phyloP scores from a whole-genome alignment of 306 rosid genomes.

The Potentilla sterilis region DNA sequence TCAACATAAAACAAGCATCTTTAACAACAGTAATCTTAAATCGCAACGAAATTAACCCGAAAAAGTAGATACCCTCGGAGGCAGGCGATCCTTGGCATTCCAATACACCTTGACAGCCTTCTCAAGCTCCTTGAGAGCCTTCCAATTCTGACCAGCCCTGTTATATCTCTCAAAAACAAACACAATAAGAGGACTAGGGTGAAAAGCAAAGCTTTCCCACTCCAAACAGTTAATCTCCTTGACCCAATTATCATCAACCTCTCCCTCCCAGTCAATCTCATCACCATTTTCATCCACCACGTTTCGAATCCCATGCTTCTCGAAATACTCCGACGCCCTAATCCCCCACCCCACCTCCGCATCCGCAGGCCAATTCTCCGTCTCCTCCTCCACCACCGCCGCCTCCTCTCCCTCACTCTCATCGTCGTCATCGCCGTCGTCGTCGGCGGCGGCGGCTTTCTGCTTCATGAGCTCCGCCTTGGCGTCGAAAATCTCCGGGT shows the following conservation, averaged over 20 bases:
- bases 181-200: slow-evolving; percentile 89
- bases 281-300: slow-evolving; percentile 73
- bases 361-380: slow-evolving; percentile 79
- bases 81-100: slow-evolving; percentile 80
- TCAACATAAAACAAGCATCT: neutral
- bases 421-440: slow-evolving; percentile 20
- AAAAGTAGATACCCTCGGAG: slow-evolving; percentile 65
- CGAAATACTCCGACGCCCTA: slow-evolving; percentile 90
- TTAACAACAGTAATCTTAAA: neutral
- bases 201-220: slow-evolving; percentile 95
- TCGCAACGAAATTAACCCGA: neutral
- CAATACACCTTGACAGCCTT: slow-evolving; percentile 78
- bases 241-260: slow-evolving; percentile 83
- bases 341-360: slow-evolving; percentile 94
- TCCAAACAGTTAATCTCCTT: slow-evolving; percentile 92
- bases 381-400: slow-evolving; percentile 82
- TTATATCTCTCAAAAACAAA: slow-evolving; percentile 84
- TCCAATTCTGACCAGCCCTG: slow-evolving; percentile 89
- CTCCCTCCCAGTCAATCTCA: slow-evolving; percentile 96
- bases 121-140: slow-evolving; percentile 82
- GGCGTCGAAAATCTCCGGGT: slow-evolving; percentile 42
- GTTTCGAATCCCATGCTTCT: slow-evolving; percentile 73
- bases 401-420: slow-evolving; percentile 31
- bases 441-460: slow-evolving; percentile 21
- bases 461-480: slow-evolving; percentile 54